A percentile compares a stretch with the other conserved stretches of the same genome.
Conservation (phyloP, 2,329 filamentous ascomycete genomes). For the Triangularia verruculosa region DNA sequence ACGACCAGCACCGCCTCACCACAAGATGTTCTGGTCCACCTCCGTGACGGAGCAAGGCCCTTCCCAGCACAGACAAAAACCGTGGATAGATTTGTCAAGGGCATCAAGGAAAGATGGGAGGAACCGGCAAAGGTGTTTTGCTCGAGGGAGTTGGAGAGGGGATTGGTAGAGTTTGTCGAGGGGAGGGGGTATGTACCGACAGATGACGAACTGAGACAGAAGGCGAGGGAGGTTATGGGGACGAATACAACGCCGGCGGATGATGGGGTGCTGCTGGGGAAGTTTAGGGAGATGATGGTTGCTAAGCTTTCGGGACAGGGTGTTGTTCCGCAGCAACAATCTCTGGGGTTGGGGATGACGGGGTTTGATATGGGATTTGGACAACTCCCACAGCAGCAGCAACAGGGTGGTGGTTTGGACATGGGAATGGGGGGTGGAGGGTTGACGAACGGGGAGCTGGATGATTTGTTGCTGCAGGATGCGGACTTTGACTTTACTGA, state of each 20-base stretch:
- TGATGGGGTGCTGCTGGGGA: conserved; percentile 48
- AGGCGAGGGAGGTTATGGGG: conserved; percentile 48
- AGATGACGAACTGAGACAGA: conserved; percentile 46
- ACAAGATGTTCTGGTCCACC: conserved; percentile 27
- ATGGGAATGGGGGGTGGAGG: not conserved
- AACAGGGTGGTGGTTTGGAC: no score
- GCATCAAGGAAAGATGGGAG: conserved; percentile 42
- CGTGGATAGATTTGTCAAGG: conserved; percentile 48
- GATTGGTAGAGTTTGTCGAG: conserved; percentile 48
- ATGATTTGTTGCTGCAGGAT: not conserved
- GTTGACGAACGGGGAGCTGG: not conserved
- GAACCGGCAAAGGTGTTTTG: conserved; percentile 54
- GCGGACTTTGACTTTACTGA: conserved; percentile 8
- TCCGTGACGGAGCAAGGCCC: conserved; percentile 38
- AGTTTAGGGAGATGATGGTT: conserved; percentile 51
- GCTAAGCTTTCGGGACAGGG: conserved; percentile 32
- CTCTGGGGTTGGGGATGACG: not conserved
- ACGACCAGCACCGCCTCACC: conserved; percentile 6
- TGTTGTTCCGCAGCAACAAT: not conserved
- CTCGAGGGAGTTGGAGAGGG: conserved; percentile 56
- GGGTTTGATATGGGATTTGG: no score
- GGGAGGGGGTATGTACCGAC: conserved; percentile 44
- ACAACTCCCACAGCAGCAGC: not conserved
- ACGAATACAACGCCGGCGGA: conserved; percentile 51
- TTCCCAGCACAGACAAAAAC: conserved; percentile 44